Conservation (phyloP, 2,329 filamentous ascomycete genomes). For the Penicillium sp. region DNA sequence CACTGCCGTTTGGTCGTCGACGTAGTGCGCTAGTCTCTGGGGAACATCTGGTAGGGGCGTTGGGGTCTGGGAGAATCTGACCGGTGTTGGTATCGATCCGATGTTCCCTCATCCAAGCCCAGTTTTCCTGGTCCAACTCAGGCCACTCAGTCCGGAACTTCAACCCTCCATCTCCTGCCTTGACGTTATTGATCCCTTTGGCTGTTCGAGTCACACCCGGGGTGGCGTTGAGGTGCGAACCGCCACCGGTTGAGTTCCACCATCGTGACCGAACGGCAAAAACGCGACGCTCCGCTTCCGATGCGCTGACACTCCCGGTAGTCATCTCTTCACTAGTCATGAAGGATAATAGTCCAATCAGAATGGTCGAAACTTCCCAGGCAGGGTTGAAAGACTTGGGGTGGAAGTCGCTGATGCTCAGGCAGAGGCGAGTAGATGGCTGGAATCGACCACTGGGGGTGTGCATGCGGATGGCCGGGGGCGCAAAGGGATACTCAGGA, state of each 20-base stretch:
- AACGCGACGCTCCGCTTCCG: conserved; percentile 72
- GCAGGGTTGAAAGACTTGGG: conserved; percentile 97
- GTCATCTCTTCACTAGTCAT: conserved; percentile 99
- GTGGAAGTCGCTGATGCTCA: conserved; percentile 97
- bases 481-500: conserved; percentile 93
- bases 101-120: conserved; percentile 84
- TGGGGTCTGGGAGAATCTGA: conserved; percentile 57
- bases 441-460: conserved; percentile 95
- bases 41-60: conserved; percentile 56
- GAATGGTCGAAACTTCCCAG: conserved; percentile 95
- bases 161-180: conserved; percentile 85
- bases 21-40: conserved; percentile 63
- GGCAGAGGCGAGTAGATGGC: conserved; percentile 84
- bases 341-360: conserved; percentile 91
- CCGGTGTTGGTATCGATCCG: conserved; percentile 78
- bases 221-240: conserved; percentile 58
- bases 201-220: conserved; percentile 53
- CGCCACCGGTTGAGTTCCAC: conserved; percentile 96
- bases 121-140: conserved; percentile 84
- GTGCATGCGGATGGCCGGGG: conserved; percentile 98
- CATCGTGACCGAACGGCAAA: conserved; percentile 77
- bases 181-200: conserved; percentile 75
- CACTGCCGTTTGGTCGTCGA: conserved; percentile 61
- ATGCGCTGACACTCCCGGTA: conserved; percentile 80
- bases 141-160: conserved; percentile 91